These are phyloP conservation scores for Endocarpon pusillum DNA, from an alignment of 495 filamentous ascomycete species.

Conservation along the genomic window DNA sequence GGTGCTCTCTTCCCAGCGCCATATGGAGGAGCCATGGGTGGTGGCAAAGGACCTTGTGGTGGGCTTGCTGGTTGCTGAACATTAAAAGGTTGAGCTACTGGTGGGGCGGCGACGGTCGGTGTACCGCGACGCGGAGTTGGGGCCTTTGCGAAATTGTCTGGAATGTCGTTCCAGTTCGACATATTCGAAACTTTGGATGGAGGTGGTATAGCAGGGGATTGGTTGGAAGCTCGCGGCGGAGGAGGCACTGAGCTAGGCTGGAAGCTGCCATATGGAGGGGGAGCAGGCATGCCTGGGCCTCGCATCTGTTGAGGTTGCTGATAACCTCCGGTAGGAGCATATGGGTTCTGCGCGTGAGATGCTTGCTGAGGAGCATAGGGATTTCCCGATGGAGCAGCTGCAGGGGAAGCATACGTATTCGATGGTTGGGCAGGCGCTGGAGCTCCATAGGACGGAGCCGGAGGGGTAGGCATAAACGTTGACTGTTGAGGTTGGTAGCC, in stretches of 20 bases:
- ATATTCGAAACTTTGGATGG: slow-evolving; percentile 54
- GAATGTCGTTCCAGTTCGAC: slow-evolving; percentile 87
- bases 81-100: slow-evolving; percentile 51
- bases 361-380: slow-evolving; percentile 19
- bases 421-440: slow-evolving; percentile 9
- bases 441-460: slow-evolving; percentile 21
- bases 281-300: slow-evolving; percentile 11
- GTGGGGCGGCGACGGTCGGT: slow-evolving; percentile 37
- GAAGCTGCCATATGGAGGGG: slow-evolving; percentile 23
- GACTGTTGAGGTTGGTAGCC: slow-evolving; percentile 23
- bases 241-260: slow-evolving; percentile 28
- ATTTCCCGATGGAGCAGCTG: slow-evolving; percentile 10
- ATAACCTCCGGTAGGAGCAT: slow-evolving; percentile 35
- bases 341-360: slow-evolving; percentile 37
- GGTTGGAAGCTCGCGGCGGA: slow-evolving; percentile 37
- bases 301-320: slow-evolving; percentile 27
- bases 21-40: slow-evolving; percentile 17
- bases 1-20: slow-evolving; percentile 24
- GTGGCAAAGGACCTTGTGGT: slow-evolving; percentile 23
- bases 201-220: slow-evolving; percentile 45
- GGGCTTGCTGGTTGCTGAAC: slow-evolving; percentile 37
- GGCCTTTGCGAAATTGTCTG: slow-evolving; percentile 55
- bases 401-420: slow-evolving; percentile 18
- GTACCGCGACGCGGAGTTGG: slow-evolving; percentile 52
- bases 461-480: slow-evolving; percentile 18